A percentile compares a stretch with the other conserved stretches of the same genome.
phyloP scores from a whole-genome alignment of 352 stramenopile species.

The Globisporangium parvum region DNA sequence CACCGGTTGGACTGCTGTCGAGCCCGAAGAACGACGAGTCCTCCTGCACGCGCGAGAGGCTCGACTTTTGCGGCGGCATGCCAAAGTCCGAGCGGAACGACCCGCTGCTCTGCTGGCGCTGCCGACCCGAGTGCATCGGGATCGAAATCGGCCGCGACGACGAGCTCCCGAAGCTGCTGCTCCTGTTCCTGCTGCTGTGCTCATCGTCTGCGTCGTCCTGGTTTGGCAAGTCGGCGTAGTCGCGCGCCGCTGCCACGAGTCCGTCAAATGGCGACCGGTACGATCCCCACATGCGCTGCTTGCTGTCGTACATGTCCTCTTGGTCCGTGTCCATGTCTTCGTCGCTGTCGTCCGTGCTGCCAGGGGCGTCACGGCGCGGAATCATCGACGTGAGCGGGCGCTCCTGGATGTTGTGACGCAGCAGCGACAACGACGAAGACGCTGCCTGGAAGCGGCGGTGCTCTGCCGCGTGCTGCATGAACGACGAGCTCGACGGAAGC shows the following conservation, averaged over 20 bases:
- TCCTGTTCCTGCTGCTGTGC: slow-evolving; percentile 6
- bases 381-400: slow-evolving; percentile 71
- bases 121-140: slow-evolving; percentile 27
- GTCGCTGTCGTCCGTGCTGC: slow-evolving; percentile 28
- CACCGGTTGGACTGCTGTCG: slow-evolving; percentile 63
- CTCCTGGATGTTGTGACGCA: slow-evolving; percentile 55
- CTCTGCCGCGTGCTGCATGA: slow-evolving; percentile 27
- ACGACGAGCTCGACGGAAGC: slow-evolving; percentile 44
- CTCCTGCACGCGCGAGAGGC: slow-evolving; percentile 57
- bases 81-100: slow-evolving; percentile 22
- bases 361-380: slow-evolving; percentile 24
- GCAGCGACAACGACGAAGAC: slow-evolving; percentile 24
- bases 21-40: slow-evolving; percentile 47
- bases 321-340: slow-evolving; percentile 56
- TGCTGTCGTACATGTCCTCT: slow-evolving; percentile 38
- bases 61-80: slow-evolving; percentile 44
- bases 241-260: slow-evolving; percentile 46
- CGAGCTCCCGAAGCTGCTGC: slow-evolving; percentile 14
- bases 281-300: slow-evolving; percentile 26
- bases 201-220: slow-evolving; percentile 40
- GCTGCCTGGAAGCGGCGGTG: slow-evolving; percentile 12
- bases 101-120: slow-evolving; percentile 17
- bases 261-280: slow-evolving; percentile 65
- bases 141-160: slow-evolving; percentile 60
- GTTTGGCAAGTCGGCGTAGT: slow-evolving; percentile 29